A percentile compares a stretch with the other conserved stretches of the same genome.
Conservation (phyloP, 306 rosid genomes). For the Malus sylvestris region DNA sequence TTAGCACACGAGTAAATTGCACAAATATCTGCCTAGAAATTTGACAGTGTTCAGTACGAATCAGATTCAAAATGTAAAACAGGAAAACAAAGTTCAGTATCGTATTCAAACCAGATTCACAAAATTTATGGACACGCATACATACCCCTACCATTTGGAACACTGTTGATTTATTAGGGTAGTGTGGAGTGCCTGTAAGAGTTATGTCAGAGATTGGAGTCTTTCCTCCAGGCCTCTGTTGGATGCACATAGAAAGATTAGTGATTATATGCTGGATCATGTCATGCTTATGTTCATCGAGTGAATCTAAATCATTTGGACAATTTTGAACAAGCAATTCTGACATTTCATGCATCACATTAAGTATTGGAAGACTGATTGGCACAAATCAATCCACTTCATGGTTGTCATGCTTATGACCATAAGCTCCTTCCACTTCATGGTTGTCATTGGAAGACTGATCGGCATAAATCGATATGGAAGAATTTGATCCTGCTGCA, state of each 20-base stretch:
- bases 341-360: constrained; percentile 47
- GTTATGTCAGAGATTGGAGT: constrained; percentile 25
- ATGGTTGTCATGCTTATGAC: not conserved
- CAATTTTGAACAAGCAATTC: constrained; percentile 43
- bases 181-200: constrained; percentile 20
- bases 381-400: constrained; percentile 22
- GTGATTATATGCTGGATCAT: constrained; percentile 37
- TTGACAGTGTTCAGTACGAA: not conserved
- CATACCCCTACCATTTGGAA: constrained; percentile 40
- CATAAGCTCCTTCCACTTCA: constrained; percentile 17
- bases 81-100: not conserved
- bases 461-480: constrained; percentile 21
- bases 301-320: constrained; percentile 24
- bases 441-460: constrained; percentile 18
- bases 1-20: not conserved
- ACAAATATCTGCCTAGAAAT: not conserved
- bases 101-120: not conserved
- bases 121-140: not conserved
- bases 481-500: constrained; percentile 19
- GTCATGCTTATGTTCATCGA: constrained; percentile 25
- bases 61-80: not conserved
- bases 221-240: constrained; percentile 18
- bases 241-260: constrained; percentile 35
- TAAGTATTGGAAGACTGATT: constrained; percentile 22
- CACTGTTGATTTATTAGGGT: constrained; percentile 26